Base-by-base conservation (phyloP, 2,329 filamentous ascomycete species). In the Epichloe elymi region DNA sequence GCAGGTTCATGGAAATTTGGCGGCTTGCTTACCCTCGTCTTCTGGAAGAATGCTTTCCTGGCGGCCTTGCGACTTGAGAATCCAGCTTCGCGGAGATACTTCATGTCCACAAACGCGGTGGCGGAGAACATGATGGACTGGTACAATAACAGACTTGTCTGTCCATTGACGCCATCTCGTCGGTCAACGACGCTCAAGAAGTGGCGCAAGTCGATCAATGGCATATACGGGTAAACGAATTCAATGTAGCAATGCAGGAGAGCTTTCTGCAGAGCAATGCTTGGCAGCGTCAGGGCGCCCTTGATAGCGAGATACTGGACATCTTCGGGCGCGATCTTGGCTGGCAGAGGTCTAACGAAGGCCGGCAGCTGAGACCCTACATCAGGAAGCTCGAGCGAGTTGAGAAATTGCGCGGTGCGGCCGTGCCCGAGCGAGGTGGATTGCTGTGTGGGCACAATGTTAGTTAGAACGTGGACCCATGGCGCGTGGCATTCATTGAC, bases 71-170 rank as follows among this genome's bases (percentile, higher is more conserved):
- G 77, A 20, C 78, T 85, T 7, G 77, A 67, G 62, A 88, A 95
- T 2, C 91, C 91, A 20, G 86, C 88, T 47, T 83, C 79, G 37
- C 79, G 80, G 45, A 97, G 73, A 61, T 83, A 75, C 51, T 83
- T 79, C 70, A 88, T 84, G 59, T 93, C 88, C 52, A 95, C 83
- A 64, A 93, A 95, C 0, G 90, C 88, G 2, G 86, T 86, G 1
- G 86, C 89, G 1, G 88, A 85, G 64, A 96, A 97, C 88, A 96
- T 95, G 61, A 95, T 85, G 11, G 90, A 86, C 63, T 96, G 91
- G 67, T 95, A 96, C 2, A 96, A 72, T 53, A 96, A 79, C 59
- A 97, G 71, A 69, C 90, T 95, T 60, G 89, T 76, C 62, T 82
- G 83, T 10, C 84, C 83, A 58, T 79, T 75, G 45, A 77, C 74